Percentiles rank a stretch among this genome's conserved stretches.
Evolutionary conservation across 2,329 filamentous ascomycete genomes (phyloP).

Genomic region (Fusarium graminum): DNA sequence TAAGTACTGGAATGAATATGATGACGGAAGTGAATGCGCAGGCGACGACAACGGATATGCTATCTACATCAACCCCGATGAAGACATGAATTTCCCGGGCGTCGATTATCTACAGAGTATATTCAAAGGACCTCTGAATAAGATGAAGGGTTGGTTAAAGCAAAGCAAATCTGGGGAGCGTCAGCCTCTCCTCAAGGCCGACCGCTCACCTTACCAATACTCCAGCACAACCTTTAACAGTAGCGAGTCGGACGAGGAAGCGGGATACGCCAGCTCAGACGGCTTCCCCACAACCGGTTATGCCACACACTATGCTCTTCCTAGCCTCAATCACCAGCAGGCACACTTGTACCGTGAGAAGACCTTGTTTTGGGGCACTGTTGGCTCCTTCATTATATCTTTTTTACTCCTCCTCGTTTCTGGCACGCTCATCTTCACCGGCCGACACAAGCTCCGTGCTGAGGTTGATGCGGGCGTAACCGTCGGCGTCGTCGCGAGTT

Average conservation of each 20-base stretch:
- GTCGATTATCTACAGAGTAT: constrained; percentile 70
- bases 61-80: constrained; percentile 80
- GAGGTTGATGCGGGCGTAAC: constrained; percentile 81
- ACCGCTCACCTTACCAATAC: constrained; percentile 48
- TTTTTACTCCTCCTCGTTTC: constrained; percentile 75
- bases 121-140: constrained; percentile 63
- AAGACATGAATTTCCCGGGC: constrained; percentile 71
- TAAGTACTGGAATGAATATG: constrained; percentile 89
- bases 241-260: constrained; percentile 60
- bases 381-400: constrained; percentile 69
- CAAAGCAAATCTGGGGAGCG: constrained; percentile 49
- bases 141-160: constrained; percentile 65
- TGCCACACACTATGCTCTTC: constrained; percentile 66
- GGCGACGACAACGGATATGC: constrained; percentile 72
- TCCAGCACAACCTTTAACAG: constrained; percentile 49
- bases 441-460: constrained; percentile 73
- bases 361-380: constrained; percentile 66
- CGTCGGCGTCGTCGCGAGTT: constrained; percentile 74
- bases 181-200: constrained; percentile 50
- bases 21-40: constrained; percentile 78
- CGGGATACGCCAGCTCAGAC: constrained; percentile 67
- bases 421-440: constrained; percentile 74
- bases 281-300: constrained; percentile 65
- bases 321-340: constrained; percentile 65
- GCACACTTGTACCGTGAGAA: constrained; percentile 65